Base-by-base conservation (phyloP, 1,284 basidiomycete genomes). In the Irpex sp. region DNA sequence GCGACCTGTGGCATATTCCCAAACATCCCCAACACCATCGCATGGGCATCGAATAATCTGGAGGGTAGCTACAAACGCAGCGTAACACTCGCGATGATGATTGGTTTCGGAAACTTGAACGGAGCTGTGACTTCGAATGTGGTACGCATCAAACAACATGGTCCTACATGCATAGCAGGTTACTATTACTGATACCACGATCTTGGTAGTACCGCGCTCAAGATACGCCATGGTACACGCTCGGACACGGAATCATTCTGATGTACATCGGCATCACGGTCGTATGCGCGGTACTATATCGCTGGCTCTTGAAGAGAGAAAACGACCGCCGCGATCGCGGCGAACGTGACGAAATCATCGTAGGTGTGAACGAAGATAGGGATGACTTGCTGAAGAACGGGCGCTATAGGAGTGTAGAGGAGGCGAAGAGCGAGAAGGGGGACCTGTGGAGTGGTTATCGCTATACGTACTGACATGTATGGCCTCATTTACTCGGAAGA, bases 1-100 rank as follows among this genome's bases (percentile, higher is more conserved):
- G 88, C 88, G n/a, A 84, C 87, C 61, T 84, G 86, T 68, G 89
- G 88, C 34, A 90, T 91, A 64, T 92, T 89, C 71, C 87, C 89
- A 4, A 79, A 84, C 56, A 87, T 91, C 66, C 80, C 89, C 31
- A 91, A 91, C 74, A 84, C 86, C 3, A 81, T 88, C 67, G 86
- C 89, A 4, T 90, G 89, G 86, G 82, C 85, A 37, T 85, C 86
- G 36, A 88, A 88, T 68, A 91, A 89, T 69, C 82, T 89, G n/a
- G 89, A 92, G 76, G 88, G 80, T 9, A 73, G 74, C 26, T 81
- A 79, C 72, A 80, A 80, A 65, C 77, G 79, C 52, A 76, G 75
- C 62, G 79, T 81, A 51, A 75, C 79, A 13, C 74, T 80, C 55
- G 80, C 73, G 26, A 76, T 78, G 76, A 74, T 77, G 21, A 79